Evolutionary conservation across 495 filamentous ascomycete genomes (phyloP).

Genomic region (Lichenothelia convexa): DNA sequence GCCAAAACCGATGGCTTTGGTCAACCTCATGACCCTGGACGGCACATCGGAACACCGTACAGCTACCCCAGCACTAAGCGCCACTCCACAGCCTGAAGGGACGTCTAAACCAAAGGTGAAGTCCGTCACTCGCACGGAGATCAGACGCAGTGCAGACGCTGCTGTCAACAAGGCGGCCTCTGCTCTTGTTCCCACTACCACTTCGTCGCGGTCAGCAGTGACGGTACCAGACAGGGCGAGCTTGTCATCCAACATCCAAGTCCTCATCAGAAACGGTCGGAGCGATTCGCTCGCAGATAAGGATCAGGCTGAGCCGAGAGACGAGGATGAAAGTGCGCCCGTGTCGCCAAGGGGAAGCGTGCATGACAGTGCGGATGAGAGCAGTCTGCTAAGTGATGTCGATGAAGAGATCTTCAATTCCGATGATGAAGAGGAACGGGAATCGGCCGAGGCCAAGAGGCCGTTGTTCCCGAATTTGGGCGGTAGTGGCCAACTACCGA

Average conservation of each 20-base stretch:
- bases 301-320: too few relatives aligned
- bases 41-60: slow-evolving; percentile 5
- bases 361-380: slow-evolving; percentile 62
- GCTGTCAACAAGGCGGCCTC: slow-evolving; percentile 22
- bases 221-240: too few relatives aligned
- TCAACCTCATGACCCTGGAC: slow-evolving; percentile 16
- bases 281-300: too few relatives aligned
- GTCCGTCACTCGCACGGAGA: slow-evolving; percentile 43
- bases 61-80: slow-evolving; percentile 19
- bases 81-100: slow-evolving; percentile 2
- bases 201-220: too few relatives aligned
- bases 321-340: neutral
- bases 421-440: slow-evolving; percentile 13
- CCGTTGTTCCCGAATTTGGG: slow-evolving; percentile 11
- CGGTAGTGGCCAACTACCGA: too few relatives aligned
- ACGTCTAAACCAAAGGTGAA: slow-evolving; percentile 26
- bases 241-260: too few relatives aligned
- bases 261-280: neutral
- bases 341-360: slow-evolving; percentile 27
- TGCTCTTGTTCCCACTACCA: too few relatives aligned
- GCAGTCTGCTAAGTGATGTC: slow-evolving; percentile 62
- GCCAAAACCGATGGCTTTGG: slow-evolving; percentile 15
- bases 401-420: slow-evolving; percentile 21
- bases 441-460: neutral
- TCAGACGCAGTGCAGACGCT: slow-evolving; percentile 43